These are phyloP conservation scores for Solanum dulcamara DNA, from an alignment of 257 asterid species.

Conservation along the genomic window DNA sequence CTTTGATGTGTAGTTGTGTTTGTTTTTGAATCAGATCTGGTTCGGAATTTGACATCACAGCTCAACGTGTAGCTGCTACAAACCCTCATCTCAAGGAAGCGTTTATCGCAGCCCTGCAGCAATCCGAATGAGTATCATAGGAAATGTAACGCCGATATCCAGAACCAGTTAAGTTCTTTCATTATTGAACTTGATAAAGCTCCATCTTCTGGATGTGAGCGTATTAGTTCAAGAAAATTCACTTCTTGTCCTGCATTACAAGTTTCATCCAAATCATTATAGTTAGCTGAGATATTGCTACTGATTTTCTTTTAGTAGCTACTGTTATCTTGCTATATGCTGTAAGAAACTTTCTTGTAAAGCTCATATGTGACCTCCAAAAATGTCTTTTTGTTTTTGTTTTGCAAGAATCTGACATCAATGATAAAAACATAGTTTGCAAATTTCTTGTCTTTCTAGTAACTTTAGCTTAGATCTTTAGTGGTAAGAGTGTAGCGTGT, in stretches of 20 bases:
- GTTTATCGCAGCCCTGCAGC: conserved; percentile 49
- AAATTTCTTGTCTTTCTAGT: neutral
- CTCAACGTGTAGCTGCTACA: conserved; percentile 73
- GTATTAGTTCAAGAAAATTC: neutral
- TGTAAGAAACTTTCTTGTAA: neutral
- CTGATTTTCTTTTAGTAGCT: neutral
- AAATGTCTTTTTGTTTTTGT: neutral
- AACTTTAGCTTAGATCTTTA: neutral
- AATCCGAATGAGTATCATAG: conserved; percentile 24
- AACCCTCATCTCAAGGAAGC: conserved; percentile 56
- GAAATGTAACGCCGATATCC: neutral
- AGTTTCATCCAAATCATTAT: neutral
- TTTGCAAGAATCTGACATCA: neutral
- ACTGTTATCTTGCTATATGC: neutral
- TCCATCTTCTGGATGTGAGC: neutral
- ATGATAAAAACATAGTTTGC: neutral
- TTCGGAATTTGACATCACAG: conserved; percentile 49
- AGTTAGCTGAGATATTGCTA: neutral
- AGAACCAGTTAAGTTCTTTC: neutral
- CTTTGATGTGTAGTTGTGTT: neutral
- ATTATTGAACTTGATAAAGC: neutral
- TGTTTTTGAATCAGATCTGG: conserved; percentile 38
- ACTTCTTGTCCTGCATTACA: neutral
- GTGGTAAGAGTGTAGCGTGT: neutral
- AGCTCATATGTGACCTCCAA: neutral